These are phyloP conservation scores for Pythium phragmiticola DNA, from an alignment of 352 stramenopile species.

Conservation along the genomic window DNA sequence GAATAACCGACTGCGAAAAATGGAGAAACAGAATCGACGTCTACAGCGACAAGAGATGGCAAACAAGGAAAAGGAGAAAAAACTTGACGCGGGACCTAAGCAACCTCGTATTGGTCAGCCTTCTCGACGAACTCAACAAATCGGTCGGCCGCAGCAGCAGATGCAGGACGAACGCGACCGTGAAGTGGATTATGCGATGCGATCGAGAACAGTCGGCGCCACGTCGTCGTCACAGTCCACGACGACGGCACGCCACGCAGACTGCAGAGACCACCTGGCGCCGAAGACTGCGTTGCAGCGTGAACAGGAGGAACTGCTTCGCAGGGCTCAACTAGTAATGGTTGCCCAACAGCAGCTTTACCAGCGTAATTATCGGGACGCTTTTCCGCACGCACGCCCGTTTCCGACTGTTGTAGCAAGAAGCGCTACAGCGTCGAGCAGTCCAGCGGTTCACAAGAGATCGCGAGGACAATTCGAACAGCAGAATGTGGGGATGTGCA, in stretches of 20 bases:
- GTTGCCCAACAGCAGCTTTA: constrained; percentile 12
- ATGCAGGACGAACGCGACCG: not conserved
- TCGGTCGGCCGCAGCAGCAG: not conserved
- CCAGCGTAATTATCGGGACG: not conserved
- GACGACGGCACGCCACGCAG: not conserved
- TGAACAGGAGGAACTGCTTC: constrained; percentile 9
- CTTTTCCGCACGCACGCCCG: not conserved
- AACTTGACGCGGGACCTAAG: not conserved
- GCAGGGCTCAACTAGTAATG: constrained; percentile 10
- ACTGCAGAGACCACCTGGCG: not conserved
- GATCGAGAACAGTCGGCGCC: not conserved
- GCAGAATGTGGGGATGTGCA: not conserved
- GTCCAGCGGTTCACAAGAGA: not conserved
- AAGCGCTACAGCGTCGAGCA: not conserved
- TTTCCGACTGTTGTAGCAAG: not conserved
- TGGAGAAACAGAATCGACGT: constrained; percentile 5
- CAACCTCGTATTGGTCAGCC: not conserved
- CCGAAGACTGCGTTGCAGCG: not conserved
- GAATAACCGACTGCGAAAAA: constrained; percentile 4
- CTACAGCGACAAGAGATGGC: constrained; percentile 4
- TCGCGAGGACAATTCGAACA: not conserved
- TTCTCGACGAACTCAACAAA: not conserved
- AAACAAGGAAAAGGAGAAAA: not conserved
- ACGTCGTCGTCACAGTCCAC: not conserved
- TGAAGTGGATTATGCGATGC: not conserved